Conservation (phyloP, 768 basidiomycete genomes). For the Termitomyces sp. region DNA sequence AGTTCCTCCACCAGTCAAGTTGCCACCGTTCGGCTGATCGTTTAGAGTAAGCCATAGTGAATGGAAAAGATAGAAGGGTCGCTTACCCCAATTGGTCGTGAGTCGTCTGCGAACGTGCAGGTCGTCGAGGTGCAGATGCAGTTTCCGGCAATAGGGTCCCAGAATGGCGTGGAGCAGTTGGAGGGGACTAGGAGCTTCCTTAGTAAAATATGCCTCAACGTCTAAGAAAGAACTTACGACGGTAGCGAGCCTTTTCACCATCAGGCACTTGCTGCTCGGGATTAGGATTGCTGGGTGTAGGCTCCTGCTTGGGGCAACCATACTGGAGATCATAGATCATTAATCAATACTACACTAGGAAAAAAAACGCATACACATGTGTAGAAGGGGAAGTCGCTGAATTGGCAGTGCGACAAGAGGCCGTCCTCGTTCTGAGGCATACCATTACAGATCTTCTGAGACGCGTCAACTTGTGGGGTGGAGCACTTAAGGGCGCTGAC, state of each 20-base stretch:
- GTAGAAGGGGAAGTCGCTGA: constrained; percentile 73
- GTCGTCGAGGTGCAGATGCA: constrained; percentile 53
- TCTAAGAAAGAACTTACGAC: constrained; percentile 30
- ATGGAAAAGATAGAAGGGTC: constrained; percentile 1
- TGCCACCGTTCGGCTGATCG: constrained; percentile 59
- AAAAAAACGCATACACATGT: constrained; percentile 53
- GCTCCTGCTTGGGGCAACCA: constrained; percentile 56
- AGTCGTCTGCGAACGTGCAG: constrained; percentile 60
- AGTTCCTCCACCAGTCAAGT: constrained; percentile 57
- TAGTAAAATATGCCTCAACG: neutral
- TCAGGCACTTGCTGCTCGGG: constrained; percentile 49
- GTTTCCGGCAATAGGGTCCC: constrained; percentile 65
- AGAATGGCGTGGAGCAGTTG: constrained; percentile 76
- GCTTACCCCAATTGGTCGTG: constrained; percentile 60
- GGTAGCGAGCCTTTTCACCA: constrained; percentile 42
- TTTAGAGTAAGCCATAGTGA: neutral
- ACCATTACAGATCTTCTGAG: constrained; percentile 67
- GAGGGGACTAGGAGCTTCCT: constrained; percentile 40
- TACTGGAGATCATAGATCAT: constrained; percentile 38
- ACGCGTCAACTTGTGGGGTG: constrained; percentile 50
- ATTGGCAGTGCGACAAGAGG: constrained; percentile 53
- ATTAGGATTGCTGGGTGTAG: constrained; percentile 56
- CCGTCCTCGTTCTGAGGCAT: constrained; percentile 64
- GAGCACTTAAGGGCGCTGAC: constrained; percentile 56
- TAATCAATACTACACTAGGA: neutral